These are phyloP conservation scores for Kodamaea kakaduensis DNA, from an alignment of 805 yeast species.

Conservation along the genomic window DNA sequence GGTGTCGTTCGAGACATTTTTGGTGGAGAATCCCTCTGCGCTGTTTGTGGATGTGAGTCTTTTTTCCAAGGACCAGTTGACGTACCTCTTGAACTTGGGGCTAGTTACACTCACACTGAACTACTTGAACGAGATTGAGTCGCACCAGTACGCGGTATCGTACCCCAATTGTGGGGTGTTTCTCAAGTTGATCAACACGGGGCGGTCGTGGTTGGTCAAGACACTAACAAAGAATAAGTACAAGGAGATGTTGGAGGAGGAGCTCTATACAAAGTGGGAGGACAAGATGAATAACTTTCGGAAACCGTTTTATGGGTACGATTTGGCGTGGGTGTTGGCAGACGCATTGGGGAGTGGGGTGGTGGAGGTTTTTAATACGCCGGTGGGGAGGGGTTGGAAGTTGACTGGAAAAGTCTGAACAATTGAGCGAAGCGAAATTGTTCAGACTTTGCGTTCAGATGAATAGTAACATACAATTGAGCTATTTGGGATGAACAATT, in stretches of 20 bases:
- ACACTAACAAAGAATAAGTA: slow-evolving; percentile 32
- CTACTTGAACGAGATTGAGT: slow-evolving; percentile 40
- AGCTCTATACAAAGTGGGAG: slow-evolving; percentile 44
- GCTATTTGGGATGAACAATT: too few relatives aligned
- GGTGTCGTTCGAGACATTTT: slow-evolving; percentile 20
- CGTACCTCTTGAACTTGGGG: slow-evolving; percentile 37
- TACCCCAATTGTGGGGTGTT: slow-evolving; percentile 51
- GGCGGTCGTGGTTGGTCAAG: slow-evolving; percentile 43
- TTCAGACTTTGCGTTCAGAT: too few relatives aligned
- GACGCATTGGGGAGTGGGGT: slow-evolving; percentile 50
- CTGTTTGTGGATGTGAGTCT: slow-evolving; percentile 23
- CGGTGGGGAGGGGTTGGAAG: slow-evolving; percentile 57
- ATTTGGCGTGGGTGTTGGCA: slow-evolving; percentile 47
- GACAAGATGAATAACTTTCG: slow-evolving; percentile 41
- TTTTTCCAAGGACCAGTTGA: slow-evolving; percentile 25
- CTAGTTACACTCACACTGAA: slow-evolving; percentile 44
- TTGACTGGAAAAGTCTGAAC: slow-evolving; percentile 44
- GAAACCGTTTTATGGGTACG: slow-evolving; percentile 49
- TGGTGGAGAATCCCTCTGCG: slow-evolving; percentile 24
- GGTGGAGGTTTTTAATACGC: slow-evolving; percentile 50
- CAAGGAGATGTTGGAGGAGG: slow-evolving; percentile 43
- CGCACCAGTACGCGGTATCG: slow-evolving; percentile 38
- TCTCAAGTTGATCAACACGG: slow-evolving; percentile 40
- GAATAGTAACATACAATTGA: too few relatives aligned
- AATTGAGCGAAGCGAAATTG: too few relatives aligned